Evolutionary conservation across 75 land plant species (phyloP), one percentile per base, ranked within the genome.

Genomic region (Ceratopteris richardii): DNA sequence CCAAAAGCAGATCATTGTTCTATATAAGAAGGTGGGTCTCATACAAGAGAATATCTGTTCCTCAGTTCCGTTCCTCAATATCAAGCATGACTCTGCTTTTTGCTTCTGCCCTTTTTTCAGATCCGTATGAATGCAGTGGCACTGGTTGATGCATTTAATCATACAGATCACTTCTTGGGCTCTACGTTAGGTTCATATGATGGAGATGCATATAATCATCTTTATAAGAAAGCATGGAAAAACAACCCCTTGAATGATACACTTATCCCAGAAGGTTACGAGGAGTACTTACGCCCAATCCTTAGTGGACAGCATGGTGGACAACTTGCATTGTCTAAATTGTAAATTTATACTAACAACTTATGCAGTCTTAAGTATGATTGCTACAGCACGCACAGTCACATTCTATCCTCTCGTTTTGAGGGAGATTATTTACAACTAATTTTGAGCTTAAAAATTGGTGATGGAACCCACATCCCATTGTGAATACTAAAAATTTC

Each of bases 101-200:
- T 14, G n/a, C n/a, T n/a, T n/a, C n/a, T n/a, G n/a, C n/a, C n/a
- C n/a, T 0, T 0, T 52, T 20, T 61, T 51, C 70, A 76, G 79
- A 54, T 76, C 26, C 77, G 79, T 20, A 64, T 64, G 58, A 76
- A 76, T 65, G 79, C 77, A 27, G 70, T 76, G 3, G 77, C 70
- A 33, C 66, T 76, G 65, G 79, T 76, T 9, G 79, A 76, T 54
- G 57, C 79, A 24, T 76, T 76, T 54, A 68, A 73, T 44, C 79
- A 76, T 51, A 76, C 79, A 14, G 79, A 76, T 46, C 46, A 76
- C 65, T 76, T 44, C 58, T 58, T 76, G 63, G 70, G 77, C 28
- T 76, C 79, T 16, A 67, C 60, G 13, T 33, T 76, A 33, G 77
- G 79, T 27, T 64, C 77, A 40, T 76, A 73, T 55, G 79, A 76